phyloP scores from a whole-genome alignment of 2,329 filamentous ascomycete genomes.

The Botrytis squamosa region DNA sequence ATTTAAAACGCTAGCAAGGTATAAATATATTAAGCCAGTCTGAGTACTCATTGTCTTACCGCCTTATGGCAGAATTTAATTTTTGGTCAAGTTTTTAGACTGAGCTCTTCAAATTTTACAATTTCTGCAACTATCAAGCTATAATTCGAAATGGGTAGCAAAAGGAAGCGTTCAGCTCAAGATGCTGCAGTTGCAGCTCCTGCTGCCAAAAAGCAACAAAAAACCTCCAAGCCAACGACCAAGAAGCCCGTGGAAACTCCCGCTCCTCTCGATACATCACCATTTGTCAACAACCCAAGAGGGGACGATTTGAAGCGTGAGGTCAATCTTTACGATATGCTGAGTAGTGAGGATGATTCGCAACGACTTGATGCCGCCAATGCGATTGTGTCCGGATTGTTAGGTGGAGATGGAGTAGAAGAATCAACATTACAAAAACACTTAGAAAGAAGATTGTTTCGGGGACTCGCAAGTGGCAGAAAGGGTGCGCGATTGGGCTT shows the following conservation, averaged over 20 bases:
- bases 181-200: constrained; percentile 28
- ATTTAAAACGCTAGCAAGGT: constrained; percentile 8
- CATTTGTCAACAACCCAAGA: constrained; percentile 53
- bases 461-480: constrained; percentile 83
- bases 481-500: constrained; percentile 89
- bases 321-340: constrained; percentile 58
- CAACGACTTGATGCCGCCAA: constrained; percentile 59
- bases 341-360: constrained; percentile 57
- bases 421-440: constrained; percentile 58
- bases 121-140: background rate
- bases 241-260: constrained; percentile 23
- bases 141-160: constrained; percentile 42
- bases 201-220: constrained; percentile 36
- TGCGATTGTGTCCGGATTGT: constrained; percentile 55
- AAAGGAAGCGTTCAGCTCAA: constrained; percentile 44
- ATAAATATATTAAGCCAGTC: background rate
- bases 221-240: constrained; percentile 17
- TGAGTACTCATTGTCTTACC: background rate
- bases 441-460: constrained; percentile 69
- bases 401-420: constrained; percentile 49
- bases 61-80: constrained; percentile 19
- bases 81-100: constrained; percentile 18
- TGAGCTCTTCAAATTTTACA: background rate
- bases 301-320: constrained; percentile 58
- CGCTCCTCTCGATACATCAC: constrained; percentile 33